Conservation (phyloP, 2,329 filamentous ascomycete genomes). For the Fusarium sp. region DNA sequence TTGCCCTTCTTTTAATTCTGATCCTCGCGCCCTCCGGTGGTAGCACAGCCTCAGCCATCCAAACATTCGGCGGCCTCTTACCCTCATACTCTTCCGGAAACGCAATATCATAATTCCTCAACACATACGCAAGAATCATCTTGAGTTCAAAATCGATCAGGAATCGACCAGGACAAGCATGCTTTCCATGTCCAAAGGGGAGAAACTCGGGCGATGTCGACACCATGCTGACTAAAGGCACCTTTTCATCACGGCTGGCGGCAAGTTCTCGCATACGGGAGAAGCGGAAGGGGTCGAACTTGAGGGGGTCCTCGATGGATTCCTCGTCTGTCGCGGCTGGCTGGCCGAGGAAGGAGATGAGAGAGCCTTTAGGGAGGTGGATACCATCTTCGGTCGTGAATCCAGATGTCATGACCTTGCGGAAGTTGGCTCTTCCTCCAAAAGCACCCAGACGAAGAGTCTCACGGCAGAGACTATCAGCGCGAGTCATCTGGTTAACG, state of each 20-base stretch:
- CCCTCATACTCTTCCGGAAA: conserved; percentile 36
- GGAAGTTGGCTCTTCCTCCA: conserved; percentile 42
- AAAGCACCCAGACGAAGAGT: conserved; percentile 51
- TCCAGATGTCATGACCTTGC: conserved; percentile 43
- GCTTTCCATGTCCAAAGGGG: conserved; percentile 49
- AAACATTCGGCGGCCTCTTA: conserved; percentile 31
- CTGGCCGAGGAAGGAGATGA: conserved; percentile 47
- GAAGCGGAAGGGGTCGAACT: conserved; percentile 55
- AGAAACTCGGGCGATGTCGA: conserved; percentile 42
- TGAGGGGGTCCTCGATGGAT: conserved; percentile 46
- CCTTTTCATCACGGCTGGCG: conserved; percentile 16
- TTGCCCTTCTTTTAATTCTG: conserved; percentile 27
- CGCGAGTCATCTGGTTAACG: conserved; percentile 48
- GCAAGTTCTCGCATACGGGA: conserved; percentile 47
- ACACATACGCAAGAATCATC: conserved; percentile 42
- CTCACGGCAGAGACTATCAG: conserved; percentile 55
- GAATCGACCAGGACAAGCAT: conserved; percentile 47
- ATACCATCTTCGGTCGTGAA: conserved; percentile 47
- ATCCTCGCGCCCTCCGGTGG: conserved; percentile 33
- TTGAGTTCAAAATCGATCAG: conserved; percentile 47
- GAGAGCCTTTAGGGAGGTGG: conserved; percentile 45
- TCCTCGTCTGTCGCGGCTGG: conserved; percentile 46
- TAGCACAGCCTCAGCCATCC: conserved; percentile 34
- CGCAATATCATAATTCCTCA: conserved; percentile 35
- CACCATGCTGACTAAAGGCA: conserved; percentile 24